Base-by-base conservation (phyloP, 164 flowering plant genomes). In the Vitis labrusca region DNA sequence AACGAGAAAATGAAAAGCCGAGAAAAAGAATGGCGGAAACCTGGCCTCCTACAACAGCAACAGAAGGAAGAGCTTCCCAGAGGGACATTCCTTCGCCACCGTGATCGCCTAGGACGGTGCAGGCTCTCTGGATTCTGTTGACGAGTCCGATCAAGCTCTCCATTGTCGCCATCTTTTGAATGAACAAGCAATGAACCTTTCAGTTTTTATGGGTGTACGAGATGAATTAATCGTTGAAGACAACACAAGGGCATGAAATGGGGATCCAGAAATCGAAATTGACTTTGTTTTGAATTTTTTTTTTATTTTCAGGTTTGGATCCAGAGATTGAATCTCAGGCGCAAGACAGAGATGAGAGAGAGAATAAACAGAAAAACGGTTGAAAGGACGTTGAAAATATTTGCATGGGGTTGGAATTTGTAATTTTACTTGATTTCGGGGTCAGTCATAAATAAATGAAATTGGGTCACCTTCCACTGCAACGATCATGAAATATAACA, bases 31-130 rank as follows among this genome's bases (percentile, higher is more conserved):
- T 47, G 51, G 23, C 6, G 0, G n/a, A n/a, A 81, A 37, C 99
- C 97, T 95, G 99, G 66, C 99, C 99, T 11, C 99, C 98, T 1
- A 96, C 98, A 60, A 96, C 98, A 16, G 97, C 99, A 54, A 96
- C 98, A 14, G 99, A 77, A 47, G 99, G 99, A 60, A 96, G 97
- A 68, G 99, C 99, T 84, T 96, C 99, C 99, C 98, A 96, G n/a
- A 96, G 95, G 6, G 99, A 93, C 86, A 83, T 73, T 54, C 97
- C 97, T 65, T 93, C 98, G 65, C 98, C 98, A 58, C 99, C 99
- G 63, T 93, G 86, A 80, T 96, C 99, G 9, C 99, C 98, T 30
- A 96, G 79, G 11, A 93, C 97, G 2, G 98, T 96, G 81, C 99
- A 96, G 50, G 97, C 99, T 71, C 97, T 55, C 66, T 93, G 99